Percentiles rank a stretch among this genome's conserved stretches.
Evolutionary conservation across 1,139 yeast genomes (phyloP).

Genomic region (Geotrichum restrictum): DNA sequence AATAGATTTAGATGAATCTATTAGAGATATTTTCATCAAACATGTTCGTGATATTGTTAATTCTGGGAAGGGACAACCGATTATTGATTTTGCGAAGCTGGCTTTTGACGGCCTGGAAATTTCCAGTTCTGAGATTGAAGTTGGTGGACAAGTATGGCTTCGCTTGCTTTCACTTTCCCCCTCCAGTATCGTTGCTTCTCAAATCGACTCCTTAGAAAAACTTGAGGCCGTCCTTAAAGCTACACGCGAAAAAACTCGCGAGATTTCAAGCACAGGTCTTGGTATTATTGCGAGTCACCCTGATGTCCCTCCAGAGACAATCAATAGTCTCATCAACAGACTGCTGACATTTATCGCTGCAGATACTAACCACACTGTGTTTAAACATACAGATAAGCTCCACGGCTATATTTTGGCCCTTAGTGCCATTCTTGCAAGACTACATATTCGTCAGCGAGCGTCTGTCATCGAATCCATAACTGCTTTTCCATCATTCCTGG

Average conservation of each 20-base stretch:
- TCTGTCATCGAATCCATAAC: constrained; percentile 15
- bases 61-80: constrained; percentile 13
- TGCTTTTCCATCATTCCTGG: constrained; percentile 1
- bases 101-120: constrained; percentile 38
- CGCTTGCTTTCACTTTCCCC: constrained; percentile 32
- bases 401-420: constrained; percentile 41
- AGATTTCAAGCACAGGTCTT: constrained; percentile 45
- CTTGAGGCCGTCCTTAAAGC: constrained; percentile 29
- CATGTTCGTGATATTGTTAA: constrained; percentile 24
- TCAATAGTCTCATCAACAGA: constrained; percentile 23
- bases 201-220: constrained; percentile 12
- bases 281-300: constrained; percentile 57
- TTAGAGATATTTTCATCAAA: constrained; percentile 42
- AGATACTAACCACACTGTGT: constrained; percentile 14
- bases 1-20: constrained; percentile 55
- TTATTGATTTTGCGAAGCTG: constrained; percentile 32
- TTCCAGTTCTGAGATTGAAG: constrained; percentile 20
- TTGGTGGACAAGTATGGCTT: constrained; percentile 33
- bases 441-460: constrained; percentile 43
- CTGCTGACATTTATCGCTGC: constrained; percentile 15
- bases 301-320: constrained; percentile 25
- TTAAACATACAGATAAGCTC: constrained; percentile 14
- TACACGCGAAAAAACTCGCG: constrained; percentile 31
- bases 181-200: constrained; percentile 25
- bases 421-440: constrained; percentile 53